Percentiles rank a stretch among this genome's conserved stretches.
Evolutionary conservation across 345 rosid species (phyloP).

Genomic region (Orychophragmus violaceus): DNA sequence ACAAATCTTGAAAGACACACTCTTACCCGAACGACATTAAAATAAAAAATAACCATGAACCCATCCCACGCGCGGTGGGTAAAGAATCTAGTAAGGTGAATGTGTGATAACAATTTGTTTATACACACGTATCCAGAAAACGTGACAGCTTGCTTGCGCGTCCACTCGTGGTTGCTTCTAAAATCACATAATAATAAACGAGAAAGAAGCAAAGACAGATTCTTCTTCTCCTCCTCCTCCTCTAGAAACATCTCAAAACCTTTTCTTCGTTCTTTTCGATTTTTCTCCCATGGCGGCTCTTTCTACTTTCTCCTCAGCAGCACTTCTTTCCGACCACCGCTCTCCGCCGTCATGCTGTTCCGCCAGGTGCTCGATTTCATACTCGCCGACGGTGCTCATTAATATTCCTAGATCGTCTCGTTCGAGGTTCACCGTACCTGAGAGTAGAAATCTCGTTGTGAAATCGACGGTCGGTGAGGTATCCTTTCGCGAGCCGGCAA

Average conservation of each 20-base stretch:
- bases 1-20: no score
- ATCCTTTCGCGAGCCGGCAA: conserved; percentile 35
- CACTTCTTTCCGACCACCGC: conserved; percentile 12
- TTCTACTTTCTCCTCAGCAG: conserved; percentile 7
- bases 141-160: conserved; percentile 10
- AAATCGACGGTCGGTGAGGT: conserved; percentile 46
- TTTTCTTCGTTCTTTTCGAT: background rate
- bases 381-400: background rate
- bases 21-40: no score
- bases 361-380: background rate
- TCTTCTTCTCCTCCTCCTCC: conserved; percentile 2
- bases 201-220: background rate
- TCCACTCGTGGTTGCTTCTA: background rate
- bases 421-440: background rate
- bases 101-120: background rate
- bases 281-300: conserved; percentile 22
- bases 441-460: conserved; percentile 22
- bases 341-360: background rate
- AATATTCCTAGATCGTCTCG: background rate
- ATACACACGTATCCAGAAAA: background rate
- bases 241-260: conserved; percentile 26
- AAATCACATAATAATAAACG: conserved; percentile 1
- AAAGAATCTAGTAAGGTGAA: background rate
- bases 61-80: no score
- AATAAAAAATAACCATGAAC: no score